Percentiles rank a stretch among this genome's conserved stretches.
phyloP scores from a whole-genome alignment of 2,329 filamentous ascomycete genomes.

The Podosphaera fusca region DNA sequence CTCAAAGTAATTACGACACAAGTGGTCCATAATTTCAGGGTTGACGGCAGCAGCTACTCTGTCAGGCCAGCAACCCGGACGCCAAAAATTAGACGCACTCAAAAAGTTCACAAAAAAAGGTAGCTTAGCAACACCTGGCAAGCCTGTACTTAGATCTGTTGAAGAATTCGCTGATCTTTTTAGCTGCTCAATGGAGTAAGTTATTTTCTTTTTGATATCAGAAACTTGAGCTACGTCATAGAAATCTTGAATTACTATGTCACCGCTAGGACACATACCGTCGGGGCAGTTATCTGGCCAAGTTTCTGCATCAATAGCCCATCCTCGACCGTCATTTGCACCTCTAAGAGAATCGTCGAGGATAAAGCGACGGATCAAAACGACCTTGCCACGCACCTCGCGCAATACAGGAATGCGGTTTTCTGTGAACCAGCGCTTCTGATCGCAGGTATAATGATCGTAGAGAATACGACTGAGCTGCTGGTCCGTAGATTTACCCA shows the following conservation, averaged over 20 bases:
- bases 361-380: slow-evolving; percentile 62
- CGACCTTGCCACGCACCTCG: slow-evolving; percentile 57
- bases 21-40: slow-evolving; percentile 42
- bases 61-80: slow-evolving; percentile 77
- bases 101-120: slow-evolving; percentile 83
- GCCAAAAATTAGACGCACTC: slow-evolving; percentile 86
- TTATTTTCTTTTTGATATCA: slow-evolving; percentile 63
- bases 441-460: slow-evolving; percentile 41
- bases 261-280: slow-evolving; percentile 42
- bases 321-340: slow-evolving; percentile 27
- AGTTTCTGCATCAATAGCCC: slow-evolving; percentile 34
- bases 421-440: slow-evolving; percentile 53
- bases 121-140: slow-evolving; percentile 8
- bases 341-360: slow-evolving; percentile 31
- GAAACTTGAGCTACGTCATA: slow-evolving; percentile 61
- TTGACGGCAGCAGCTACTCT: slow-evolving; percentile 74
- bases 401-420: slow-evolving; percentile 57
- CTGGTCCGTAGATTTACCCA: slow-evolving; percentile 55
- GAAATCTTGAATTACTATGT: slow-evolving; percentile 78
- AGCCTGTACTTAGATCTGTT: slow-evolving; percentile 18
- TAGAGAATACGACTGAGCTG: slow-evolving; percentile 54
- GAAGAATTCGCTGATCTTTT: slow-evolving; percentile 36
- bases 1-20: slow-evolving; percentile 31
- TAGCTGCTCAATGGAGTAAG: slow-evolving; percentile 50
- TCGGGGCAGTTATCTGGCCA: slow-evolving; percentile 86